phyloP scores from a whole-genome alignment of 73 alveolate genomes.

The Tetrahymena malaccensis region DNA sequence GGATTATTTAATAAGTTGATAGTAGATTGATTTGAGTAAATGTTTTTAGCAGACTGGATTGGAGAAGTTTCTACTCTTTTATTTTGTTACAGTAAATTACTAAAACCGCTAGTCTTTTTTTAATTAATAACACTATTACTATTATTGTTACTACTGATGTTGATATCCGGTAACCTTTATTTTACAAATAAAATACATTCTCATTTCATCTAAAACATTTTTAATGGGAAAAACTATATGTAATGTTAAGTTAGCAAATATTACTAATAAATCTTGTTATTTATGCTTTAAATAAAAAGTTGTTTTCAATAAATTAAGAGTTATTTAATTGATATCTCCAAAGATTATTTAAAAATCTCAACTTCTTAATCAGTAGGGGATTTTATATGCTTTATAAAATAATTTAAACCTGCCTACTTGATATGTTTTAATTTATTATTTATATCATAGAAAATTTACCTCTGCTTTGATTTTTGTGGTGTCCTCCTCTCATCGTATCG shows the following conservation, averaged over 20 bases:
- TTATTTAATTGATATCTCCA: not conserved
- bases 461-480: not conserved
- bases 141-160: not conserved
- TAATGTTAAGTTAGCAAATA: too few species aligned
- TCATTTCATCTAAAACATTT: not conserved
- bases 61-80: not conserved
- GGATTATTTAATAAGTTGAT: not conserved
- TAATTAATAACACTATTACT: not conserved
- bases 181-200: not conserved
- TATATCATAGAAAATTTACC: not conserved
- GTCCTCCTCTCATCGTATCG: not conserved
- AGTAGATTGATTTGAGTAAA: not conserved
- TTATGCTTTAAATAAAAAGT: not conserved
- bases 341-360: too few species aligned
- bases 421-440: not conserved
- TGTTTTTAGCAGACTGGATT: not conserved
- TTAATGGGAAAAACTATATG: not conserved
- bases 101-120: not conserved
- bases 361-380: too few species aligned
- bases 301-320: not conserved
- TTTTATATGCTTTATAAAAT: too few species aligned
- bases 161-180: not conserved
- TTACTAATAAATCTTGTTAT: not conserved
- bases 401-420: too few species aligned
- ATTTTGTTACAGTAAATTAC: not conserved